These are phyloP conservation scores for Euphrasia confusa DNA, from an alignment of 257 asterid species.

Conservation along the genomic window DNA sequence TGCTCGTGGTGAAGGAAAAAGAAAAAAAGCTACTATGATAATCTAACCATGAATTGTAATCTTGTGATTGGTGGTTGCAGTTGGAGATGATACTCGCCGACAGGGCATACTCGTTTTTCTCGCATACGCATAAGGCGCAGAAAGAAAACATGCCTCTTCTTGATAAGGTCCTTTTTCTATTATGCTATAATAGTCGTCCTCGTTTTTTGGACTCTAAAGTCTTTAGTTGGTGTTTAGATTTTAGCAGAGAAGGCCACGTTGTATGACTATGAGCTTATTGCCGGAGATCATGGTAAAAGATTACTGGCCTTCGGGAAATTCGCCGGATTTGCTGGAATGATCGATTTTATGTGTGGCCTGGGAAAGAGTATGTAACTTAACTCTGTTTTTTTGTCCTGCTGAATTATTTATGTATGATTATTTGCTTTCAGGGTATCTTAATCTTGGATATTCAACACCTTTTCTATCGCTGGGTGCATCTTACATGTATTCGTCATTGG, in stretches of 20 bases:
- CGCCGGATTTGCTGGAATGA: conserved; percentile 95
- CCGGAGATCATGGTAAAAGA: conserved; percentile 81
- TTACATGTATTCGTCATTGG: conserved; percentile 93
- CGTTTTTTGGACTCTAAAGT: background rate
- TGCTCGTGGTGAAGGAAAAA: background rate
- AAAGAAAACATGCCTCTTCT: conserved; percentile 94
- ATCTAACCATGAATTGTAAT: background rate
- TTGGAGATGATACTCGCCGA: conserved; percentile 90
- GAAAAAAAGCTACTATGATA: background rate
- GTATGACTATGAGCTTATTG: conserved; percentile 91
- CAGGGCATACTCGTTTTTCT: conserved; percentile 86
- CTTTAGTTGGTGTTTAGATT: conserved; percentile 34
- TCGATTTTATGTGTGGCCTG: conserved; percentile 75
- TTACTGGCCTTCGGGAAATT: conserved; percentile 85
- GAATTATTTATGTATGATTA: background rate
- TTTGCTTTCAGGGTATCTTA: conserved; percentile 68
- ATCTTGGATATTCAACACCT: conserved; percentile 92
- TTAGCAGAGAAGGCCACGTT: conserved; percentile 71
- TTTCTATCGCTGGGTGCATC: conserved; percentile 85
- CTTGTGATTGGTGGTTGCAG: conserved; percentile 40
- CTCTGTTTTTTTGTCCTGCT: background rate
- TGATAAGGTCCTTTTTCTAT: conserved; percentile 60
- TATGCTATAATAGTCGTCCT: background rate
- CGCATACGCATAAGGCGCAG: conserved; percentile 96
- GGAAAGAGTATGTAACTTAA: conserved; percentile 59